Evolutionary conservation across 176 grass and related monocot genomes (phyloP), one percentile per base, ranked within the genome.

Genomic region (Dendrocalamus sinicus): DNA sequence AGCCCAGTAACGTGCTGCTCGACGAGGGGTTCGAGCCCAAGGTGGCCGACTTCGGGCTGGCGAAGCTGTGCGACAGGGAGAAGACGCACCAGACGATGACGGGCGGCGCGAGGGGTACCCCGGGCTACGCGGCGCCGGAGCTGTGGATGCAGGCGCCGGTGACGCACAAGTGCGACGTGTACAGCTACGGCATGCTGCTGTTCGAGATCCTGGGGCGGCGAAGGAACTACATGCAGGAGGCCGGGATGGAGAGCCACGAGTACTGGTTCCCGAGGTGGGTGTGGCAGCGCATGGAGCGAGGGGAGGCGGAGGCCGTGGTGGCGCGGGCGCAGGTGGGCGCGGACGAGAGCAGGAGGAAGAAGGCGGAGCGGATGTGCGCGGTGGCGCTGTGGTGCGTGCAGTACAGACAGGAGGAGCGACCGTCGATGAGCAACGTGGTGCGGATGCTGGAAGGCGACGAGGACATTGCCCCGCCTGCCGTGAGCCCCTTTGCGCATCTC

Each of bases 361-460:
- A 77, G 70, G 91, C 85, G 6, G 78, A 91, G 32, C 84, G 94
- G 37, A 51, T 89, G 81, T 96, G 91, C 81, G 84, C 81, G 69
- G 87, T 97, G 40, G 94, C 89, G 39, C 48, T 97, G 63, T 97
- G 89, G 91, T 92, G 94, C 73, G 89, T 96, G 26, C 94, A 96
- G 90, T 88, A 90, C 76, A 16, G 67, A 57, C 72, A 91, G 11
- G 89, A 97, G 43, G 89, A 86, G 9, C 71, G 91, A 39, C 91
- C 91, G 47, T 73, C 61, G 26, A 97, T 92, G 89, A 83, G 89
- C 57, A 88, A n/a, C 62, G 94, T 97, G 4, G 85, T 94, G 32
- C 85, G 75, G 78, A 96, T 93, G 94, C 82, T 94, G 71, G 94
- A 96, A 71, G 94, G 87, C 15, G 91, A 93, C 12, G 73, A 78